Conservation (phyloP, 352 stramenopile genomes). For the Globisporangium irregulare region DNA sequence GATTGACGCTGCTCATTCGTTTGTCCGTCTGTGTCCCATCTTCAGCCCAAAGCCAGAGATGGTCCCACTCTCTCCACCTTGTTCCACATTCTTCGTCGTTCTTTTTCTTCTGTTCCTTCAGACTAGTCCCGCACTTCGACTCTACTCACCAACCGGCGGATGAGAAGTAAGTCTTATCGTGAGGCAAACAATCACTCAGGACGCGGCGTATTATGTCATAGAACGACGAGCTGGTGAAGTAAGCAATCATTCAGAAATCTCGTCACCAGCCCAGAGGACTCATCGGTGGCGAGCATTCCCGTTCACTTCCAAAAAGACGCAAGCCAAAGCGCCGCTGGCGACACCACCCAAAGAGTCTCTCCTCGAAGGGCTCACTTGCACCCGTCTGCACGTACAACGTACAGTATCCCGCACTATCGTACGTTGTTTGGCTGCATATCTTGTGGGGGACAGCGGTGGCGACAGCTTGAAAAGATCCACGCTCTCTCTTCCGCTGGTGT, state of each 20-base stretch:
- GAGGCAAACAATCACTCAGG: no score
- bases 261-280: neutral
- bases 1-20: neutral
- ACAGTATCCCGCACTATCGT: neutral
- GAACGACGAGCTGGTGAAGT: neutral
- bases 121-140: neutral
- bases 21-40: neutral
- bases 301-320: neutral
- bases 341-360: neutral
- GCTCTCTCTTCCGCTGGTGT: neutral
- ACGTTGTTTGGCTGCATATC: neutral
- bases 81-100: neutral
- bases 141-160: neutral
- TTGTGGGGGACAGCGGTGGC: neutral
- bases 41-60: neutral
- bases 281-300: neutral
- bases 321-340: neutral
- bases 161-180: neutral
- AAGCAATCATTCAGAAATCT: neutral
- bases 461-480: neutral
- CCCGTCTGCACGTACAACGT: neutral
- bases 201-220: no score
- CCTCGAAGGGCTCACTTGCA: neutral
- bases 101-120: neutral
- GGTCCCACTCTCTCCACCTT: neutral